Conservation (phyloP, 164 flowering plant species). For the Dillenia suffruticosa region DNA sequence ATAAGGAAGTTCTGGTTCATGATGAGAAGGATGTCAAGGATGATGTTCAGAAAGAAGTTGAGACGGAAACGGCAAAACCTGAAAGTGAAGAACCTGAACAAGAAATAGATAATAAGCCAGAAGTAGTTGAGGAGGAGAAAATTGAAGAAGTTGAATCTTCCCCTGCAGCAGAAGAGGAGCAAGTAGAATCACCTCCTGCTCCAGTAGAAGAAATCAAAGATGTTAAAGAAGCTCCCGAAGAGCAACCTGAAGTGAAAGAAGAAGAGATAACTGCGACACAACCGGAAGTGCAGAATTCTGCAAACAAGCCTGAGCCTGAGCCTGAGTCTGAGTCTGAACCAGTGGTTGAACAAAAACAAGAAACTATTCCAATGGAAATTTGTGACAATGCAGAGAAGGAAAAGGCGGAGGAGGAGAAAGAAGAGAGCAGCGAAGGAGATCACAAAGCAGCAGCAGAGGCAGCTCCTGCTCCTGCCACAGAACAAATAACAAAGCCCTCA, state of each 20-base stretch:
- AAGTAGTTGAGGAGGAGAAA: neutral
- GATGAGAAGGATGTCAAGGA: conserved; percentile 13
- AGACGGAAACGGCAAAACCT: conserved; percentile 9
- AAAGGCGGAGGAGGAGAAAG: conserved; percentile 8
- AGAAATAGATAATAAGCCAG: neutral
- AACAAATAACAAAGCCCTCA: neutral
- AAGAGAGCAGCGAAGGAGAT: conserved; percentile 10
- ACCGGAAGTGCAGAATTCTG: neutral
- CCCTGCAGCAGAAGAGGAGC: neutral
- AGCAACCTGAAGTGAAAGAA: neutral
- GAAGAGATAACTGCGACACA: neutral
- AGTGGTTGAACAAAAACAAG: too few relatives aligned
- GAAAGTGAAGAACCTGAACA: conserved; percentile 11
- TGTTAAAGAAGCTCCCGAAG: conserved; percentile 1
- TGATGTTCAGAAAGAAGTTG: conserved; percentile 9
- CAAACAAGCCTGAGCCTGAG: too few relatives aligned
- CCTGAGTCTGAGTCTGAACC: too few relatives aligned
- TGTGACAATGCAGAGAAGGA: neutral
- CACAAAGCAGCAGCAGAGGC: conserved; percentile 2
- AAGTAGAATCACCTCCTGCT: neutral
- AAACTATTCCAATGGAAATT: neutral
- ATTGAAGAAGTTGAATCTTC: neutral
- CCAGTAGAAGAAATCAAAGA: conserved; percentile 1
- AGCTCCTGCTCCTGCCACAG: neutral
- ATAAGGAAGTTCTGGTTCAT: conserved; percentile 7